Evolutionary conservation across 495 filamentous ascomycete genomes (phyloP), one percentile per base, ranked within the genome.

Genomic region (Neurospora pannonica): DNA sequence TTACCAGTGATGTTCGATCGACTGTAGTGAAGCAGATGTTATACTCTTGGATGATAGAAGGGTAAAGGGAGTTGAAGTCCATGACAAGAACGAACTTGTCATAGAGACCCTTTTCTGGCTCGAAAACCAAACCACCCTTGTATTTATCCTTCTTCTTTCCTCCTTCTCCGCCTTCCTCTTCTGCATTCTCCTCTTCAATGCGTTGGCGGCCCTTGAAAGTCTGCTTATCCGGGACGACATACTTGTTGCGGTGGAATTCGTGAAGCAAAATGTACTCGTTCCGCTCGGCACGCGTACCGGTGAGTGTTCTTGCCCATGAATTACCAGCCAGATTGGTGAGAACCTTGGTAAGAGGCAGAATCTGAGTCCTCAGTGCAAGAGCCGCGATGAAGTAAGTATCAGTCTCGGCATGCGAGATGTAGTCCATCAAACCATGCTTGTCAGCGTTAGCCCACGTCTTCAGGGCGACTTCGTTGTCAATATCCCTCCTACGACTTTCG

Each of bases 11-110:
- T 86, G 86, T 77, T 87, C 89, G 86, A 75, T 98, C 93, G 5
- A 98, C 94, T 0, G 96, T 99, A 5, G 96, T 99, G 83, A 99
- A 99, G 85, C 96, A 99, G 78, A 99, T 99, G 81, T 99, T 99
- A 85, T 89, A 98, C 86, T 99, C 97, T 81, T 98, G 97, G 76
- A 99, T 99, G 77, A 99, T 98, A 82, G 94, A 97, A 17, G 96
- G 96, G 78, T 99, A 99, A 77, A 99, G 86, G 82, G 94, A 97
- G 88, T 99, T 99, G 86, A 98, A 99, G 85, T 99, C 96, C 96
- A 99, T 99, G 80, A 99, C 96, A 28, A 99, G 88, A 38, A 99
- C 90, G 78, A 95, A 97, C 82, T 93, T 95, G 86, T 99, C 97
- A 79, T 98, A 98, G 34, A 99, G 87, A 10, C 97, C 96, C 81